Percentiles rank a stretch among this genome's conserved stretches.
Evolutionary conservation across 805 yeast genomes (phyloP).

Genomic region (Spathaspora girioi): DNA sequence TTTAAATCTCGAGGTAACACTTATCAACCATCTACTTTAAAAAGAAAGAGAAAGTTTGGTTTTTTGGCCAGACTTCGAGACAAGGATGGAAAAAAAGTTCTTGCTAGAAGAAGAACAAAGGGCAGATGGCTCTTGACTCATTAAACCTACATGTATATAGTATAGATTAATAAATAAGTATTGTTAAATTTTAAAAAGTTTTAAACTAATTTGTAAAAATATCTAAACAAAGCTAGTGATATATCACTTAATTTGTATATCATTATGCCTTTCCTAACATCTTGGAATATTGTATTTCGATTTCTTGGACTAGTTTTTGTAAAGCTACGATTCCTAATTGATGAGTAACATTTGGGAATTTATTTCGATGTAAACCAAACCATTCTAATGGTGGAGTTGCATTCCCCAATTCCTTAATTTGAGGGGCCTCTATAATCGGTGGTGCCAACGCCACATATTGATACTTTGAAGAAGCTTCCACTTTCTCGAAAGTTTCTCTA

Average conservation of each 20-base stretch:
- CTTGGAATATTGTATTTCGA: constrained; percentile 52
- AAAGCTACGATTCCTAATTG: constrained; percentile 70
- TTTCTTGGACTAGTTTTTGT: constrained; percentile 69
- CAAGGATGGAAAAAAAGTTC: constrained; percentile 71
- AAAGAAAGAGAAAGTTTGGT: constrained; percentile 87
- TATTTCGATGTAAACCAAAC: constrained; percentile 90
- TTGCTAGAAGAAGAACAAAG: constrained; percentile 75
- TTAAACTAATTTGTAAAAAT: no score
- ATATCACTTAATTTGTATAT: no score
- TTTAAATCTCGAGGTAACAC: constrained; percentile 92
- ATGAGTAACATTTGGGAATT: constrained; percentile 84
- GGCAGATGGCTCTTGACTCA: constrained; percentile 94
- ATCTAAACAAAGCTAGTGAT: no score
- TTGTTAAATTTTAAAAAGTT: not conserved
- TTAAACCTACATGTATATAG: constrained; percentile 26
- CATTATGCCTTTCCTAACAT: constrained; percentile 43
- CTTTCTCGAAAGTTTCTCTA: constrained; percentile 34
- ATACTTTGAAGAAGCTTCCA: constrained; percentile 39
- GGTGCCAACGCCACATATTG: constrained; percentile 62
- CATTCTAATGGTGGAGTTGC: constrained; percentile 98
- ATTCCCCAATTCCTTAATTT: constrained; percentile 84
- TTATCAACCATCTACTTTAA: constrained; percentile 88
- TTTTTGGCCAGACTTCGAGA: constrained; percentile 80
- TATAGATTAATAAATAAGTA: constrained; percentile 1
- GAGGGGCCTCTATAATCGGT: constrained; percentile 87